Base-by-base conservation (phyloP, 345 rosid genomes). In the Litchi chinensis region DNA sequence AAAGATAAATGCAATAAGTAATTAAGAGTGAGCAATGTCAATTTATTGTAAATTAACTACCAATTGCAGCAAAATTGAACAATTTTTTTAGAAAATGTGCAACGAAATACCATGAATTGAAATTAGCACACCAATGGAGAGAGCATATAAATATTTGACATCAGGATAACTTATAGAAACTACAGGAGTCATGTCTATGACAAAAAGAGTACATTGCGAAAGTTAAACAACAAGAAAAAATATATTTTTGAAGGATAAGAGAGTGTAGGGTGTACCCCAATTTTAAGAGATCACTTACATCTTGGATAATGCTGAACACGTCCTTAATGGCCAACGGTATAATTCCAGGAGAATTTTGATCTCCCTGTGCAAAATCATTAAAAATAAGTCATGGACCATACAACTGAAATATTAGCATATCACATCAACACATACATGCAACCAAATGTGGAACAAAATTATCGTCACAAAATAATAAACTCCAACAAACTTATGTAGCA, bases 291-390 rank as follows among this genome's bases (percentile, higher is more conserved):
- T 54, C 22, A 88, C 97, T 89, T 90, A 91, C 99, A 85, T 97
- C 98, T 89, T 97, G 99, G 77, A 97, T 97, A 50, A 88, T 93
- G 93, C 98, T 89, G 89, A 97, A 97, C 40, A 94, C 99, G 26
- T 97, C 99, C 87, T 93, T 97, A 83, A 97, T 97, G 44, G 99
- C 99, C 82, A 97, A 87, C 2, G 99, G 99, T 75, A 97, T 97
- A 80, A 97, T 85, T 73, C 99, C 99, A 74, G 99, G 99, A 81
- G 94, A 89, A 76, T 81, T 88, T 79, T 93, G 97, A 89, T 97
- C 98, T 80, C 99, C 99, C 99, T 97, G 90, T 65, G 83, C 74
- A 84, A 24, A 81, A 46, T 26, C 13, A 12, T 41, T 75, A 70
- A n/a, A 46, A 70, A 78, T 39, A 57, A 32, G 26, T 40, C 68